These are phyloP conservation scores for Bryopsis sp. DNA, from an alignment of 139 green algal genomes.

Conservation along the genomic window DNA sequence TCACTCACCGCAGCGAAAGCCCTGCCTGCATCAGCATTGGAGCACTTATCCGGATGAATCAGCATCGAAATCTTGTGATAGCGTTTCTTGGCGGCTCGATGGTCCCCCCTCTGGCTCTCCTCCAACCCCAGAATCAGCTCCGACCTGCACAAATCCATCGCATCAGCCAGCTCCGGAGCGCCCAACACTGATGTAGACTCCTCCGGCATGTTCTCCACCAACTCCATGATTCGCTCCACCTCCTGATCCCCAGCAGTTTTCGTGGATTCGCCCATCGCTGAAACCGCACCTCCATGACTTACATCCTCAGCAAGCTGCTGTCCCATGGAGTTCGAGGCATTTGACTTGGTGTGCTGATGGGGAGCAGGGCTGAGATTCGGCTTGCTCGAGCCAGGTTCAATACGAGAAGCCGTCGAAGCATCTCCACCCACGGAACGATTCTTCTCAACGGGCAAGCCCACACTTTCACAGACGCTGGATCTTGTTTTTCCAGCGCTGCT, in stretches of 20 bases:
- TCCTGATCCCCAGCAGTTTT: not conserved
- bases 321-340: no score
- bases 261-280: no score
- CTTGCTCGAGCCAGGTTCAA: no score
- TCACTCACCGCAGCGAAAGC: conserved; percentile 42
- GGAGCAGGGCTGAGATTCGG: no score
- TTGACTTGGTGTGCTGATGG: no score
- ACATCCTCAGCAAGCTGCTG: no score
- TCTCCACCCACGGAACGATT: no score
- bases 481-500: no score
- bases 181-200: not conserved
- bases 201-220: not conserved
- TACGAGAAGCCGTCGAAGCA: no score
- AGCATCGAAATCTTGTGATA: conserved; percentile 50
- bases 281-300: no score
- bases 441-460: no score
- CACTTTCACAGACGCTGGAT: no score
- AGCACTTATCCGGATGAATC: conserved; percentile 70
- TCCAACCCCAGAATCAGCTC: not conserved
- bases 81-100: conserved; percentile 20
- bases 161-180: not conserved
- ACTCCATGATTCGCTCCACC: not conserved
- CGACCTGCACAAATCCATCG: not conserved
- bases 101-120: not conserved
- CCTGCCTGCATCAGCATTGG: conserved; percentile 29